Evolutionary conservation across 2,329 filamentous ascomycete genomes (phyloP).

Genomic region (Cordyceps sp.): DNA sequence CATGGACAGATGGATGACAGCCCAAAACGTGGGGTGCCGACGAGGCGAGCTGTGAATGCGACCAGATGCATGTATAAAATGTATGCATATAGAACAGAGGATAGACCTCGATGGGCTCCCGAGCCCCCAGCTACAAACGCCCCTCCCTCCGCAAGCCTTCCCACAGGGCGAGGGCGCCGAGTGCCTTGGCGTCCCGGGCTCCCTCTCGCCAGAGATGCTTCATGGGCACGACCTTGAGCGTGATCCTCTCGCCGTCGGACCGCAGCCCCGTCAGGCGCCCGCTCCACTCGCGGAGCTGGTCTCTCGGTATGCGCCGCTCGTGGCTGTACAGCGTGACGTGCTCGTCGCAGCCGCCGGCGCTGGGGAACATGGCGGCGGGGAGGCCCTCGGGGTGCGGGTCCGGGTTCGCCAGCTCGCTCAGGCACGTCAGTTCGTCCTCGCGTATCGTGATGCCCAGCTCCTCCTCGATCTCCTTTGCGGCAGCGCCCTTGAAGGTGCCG

Average conservation of each 20-base stretch:
- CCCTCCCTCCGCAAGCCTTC: constrained; percentile 34
- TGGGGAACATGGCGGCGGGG: constrained; percentile 36
- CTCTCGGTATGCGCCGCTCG: constrained; percentile 32
- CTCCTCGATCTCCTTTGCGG: constrained; percentile 43
- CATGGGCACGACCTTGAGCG: constrained; percentile 39
- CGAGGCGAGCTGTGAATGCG: no score
- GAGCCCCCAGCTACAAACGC: constrained; percentile 14
- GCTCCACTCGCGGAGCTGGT: constrained; percentile 34
- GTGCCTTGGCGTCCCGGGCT: constrained; percentile 40
- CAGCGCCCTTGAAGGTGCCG: constrained; percentile 37
- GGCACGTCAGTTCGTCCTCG: constrained; percentile 26
- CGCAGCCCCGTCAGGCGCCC: constrained; percentile 41
- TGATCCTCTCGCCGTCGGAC: constrained; percentile 44
- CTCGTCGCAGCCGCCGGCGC: constrained; percentile 43
- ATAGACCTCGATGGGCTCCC: background rate
- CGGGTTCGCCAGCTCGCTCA: constrained; percentile 31
- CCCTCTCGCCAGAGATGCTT: constrained; percentile 40
- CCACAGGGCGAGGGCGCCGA: constrained; percentile 41
- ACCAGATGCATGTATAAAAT: no score
- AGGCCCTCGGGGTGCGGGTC: constrained; percentile 17
- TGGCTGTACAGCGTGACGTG: constrained; percentile 40
- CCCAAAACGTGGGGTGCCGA: no score
- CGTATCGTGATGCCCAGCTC: constrained; percentile 38
- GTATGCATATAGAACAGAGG: no score
- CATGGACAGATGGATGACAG: no score